Percentiles rank a stretch among this genome's conserved stretches.
Evolutionary conservation across 768 basidiomycete genomes (phyloP).

Genomic region (Hydnomerulius pinastri): DNA sequence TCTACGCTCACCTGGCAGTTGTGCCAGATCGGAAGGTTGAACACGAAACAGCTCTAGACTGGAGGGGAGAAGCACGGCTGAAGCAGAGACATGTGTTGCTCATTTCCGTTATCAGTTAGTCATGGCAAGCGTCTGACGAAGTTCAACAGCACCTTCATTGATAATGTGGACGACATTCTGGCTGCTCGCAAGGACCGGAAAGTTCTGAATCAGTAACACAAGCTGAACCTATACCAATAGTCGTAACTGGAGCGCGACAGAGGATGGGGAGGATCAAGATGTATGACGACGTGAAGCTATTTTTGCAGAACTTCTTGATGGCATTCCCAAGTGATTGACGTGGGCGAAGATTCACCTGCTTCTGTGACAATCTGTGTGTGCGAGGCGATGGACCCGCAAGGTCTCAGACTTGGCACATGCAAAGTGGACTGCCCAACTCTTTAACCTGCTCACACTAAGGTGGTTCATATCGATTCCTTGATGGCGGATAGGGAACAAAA

Average conservation of each 20-base stretch:
- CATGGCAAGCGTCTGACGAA: neutral
- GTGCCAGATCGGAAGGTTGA: neutral
- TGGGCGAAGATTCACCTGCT: neutral
- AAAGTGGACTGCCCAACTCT: no score
- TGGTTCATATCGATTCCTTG: neutral
- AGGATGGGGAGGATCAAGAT: no score
- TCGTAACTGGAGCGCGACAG: no score
- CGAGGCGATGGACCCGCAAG: no score
- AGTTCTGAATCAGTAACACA: no score
- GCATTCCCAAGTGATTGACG: slow-evolving; percentile 8
- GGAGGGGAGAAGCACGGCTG: neutral
- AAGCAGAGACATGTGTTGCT: slow-evolving; percentile 13
- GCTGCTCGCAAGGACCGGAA: neutral
- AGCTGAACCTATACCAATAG: no score
- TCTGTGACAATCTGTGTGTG: neutral
- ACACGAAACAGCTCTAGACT: neutral
- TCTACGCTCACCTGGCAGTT: no score
- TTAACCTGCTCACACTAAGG: no score
- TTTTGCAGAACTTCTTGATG: slow-evolving; percentile 9
- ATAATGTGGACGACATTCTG: neutral
- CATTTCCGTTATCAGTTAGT: slow-evolving; percentile 30
- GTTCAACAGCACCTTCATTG: neutral
- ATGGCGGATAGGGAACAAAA: neutral
- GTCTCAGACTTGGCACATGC: no score
- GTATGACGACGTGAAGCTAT: slow-evolving; percentile 4